Evolutionary conservation across 2,329 filamentous ascomycete genomes (phyloP).

Genomic region (Alternaria sp.): DNA sequence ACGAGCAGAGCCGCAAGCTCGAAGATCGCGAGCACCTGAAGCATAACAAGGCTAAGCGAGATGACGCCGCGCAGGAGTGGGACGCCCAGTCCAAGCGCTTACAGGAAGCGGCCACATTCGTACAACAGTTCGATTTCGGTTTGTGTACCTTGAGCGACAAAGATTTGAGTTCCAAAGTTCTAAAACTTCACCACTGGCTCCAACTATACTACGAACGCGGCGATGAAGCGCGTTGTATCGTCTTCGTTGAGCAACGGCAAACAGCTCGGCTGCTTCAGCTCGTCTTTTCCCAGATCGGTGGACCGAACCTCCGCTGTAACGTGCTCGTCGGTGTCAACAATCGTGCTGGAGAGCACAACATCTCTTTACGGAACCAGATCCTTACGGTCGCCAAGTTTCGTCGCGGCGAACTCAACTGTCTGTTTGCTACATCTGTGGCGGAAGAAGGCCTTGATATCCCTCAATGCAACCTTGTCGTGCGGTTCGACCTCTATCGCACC

Average conservation of each 20-base stretch:
- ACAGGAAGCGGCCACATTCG: conserved; percentile 62
- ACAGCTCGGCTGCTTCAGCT: conserved; percentile 77
- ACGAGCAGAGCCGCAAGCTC: conserved; percentile 67
- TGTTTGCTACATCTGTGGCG: conserved; percentile 70
- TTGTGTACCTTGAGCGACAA: conserved; percentile 45
- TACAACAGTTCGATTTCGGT: conserved; percentile 61
- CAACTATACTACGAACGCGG: conserved; percentile 65
- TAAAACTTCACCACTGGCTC: conserved; percentile 67
- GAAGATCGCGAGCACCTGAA: conserved; percentile 61
- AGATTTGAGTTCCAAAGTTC: conserved; percentile 75
- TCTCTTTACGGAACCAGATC: conserved; percentile 77
- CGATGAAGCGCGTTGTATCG: conserved; percentile 73
- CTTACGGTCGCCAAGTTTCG: conserved; percentile 71
- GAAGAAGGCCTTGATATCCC: conserved; percentile 72
- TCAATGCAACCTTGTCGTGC: conserved; percentile 69
- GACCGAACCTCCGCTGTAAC: conserved; percentile 65
- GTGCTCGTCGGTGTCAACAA: conserved; percentile 68
- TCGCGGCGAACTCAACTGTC: conserved; percentile 64
- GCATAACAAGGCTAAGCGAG: conserved; percentile 36
- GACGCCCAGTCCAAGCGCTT: conserved; percentile 65
- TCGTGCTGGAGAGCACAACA: conserved; percentile 63
- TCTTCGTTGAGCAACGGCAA: conserved; percentile 82
- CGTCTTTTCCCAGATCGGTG: conserved; percentile 66
- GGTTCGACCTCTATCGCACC: conserved; percentile 87
- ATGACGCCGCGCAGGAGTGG: conserved; percentile 47